A percentile compares a stretch with the other conserved stretches of the same genome.
Conservation (phyloP, 2,329 filamentous ascomycete species). For the Claviceps capensis region DNA sequence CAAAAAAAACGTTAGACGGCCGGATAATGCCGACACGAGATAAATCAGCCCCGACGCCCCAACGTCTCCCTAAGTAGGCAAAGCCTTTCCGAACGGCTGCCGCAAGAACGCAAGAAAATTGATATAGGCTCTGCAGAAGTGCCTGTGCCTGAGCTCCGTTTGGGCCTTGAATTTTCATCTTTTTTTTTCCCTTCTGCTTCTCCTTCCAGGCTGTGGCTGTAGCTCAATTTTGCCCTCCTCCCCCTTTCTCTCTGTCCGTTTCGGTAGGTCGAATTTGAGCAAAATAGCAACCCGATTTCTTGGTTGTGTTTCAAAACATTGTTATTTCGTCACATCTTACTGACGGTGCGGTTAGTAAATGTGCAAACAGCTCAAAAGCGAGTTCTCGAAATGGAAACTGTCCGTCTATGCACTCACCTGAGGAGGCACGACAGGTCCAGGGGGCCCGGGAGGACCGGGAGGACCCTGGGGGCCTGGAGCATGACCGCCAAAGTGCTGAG, state of each 20-base stretch:
- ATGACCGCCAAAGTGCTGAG: slow-evolving; percentile 20
- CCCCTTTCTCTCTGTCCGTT: not conserved
- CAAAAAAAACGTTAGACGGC: slow-evolving; percentile 6
- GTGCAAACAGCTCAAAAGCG: not conserved
- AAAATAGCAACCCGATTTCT: not conserved
- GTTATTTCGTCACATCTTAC: not conserved
- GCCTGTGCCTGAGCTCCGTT: slow-evolving; percentile 1
- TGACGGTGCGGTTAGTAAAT: slow-evolving; percentile 1
- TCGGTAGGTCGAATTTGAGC: not conserved
- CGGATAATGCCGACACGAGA: slow-evolving; percentile 10
- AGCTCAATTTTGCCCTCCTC: not conserved
- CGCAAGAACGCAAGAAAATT: slow-evolving; percentile 13
- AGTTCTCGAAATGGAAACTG: not conserved
- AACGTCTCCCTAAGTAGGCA: slow-evolving; percentile 13
- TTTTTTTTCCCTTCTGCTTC: not conserved
- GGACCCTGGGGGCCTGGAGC: slow-evolving; percentile 24
- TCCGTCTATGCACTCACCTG: slow-evolving; percentile 19
- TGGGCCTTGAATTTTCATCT: not conserved
- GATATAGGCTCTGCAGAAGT: slow-evolving; percentile 8
- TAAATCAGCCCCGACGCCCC: slow-evolving; percentile 18
- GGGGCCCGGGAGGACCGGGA: slow-evolving; percentile 23
- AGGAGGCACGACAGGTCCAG: slow-evolving; percentile 23
- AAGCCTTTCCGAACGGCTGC: slow-evolving; percentile 9
- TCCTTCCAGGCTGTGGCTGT: not conserved
- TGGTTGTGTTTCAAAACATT: not conserved